Conservation (phyloP, 768 basidiomycete genomes). For the Collybia sp. region DNA sequence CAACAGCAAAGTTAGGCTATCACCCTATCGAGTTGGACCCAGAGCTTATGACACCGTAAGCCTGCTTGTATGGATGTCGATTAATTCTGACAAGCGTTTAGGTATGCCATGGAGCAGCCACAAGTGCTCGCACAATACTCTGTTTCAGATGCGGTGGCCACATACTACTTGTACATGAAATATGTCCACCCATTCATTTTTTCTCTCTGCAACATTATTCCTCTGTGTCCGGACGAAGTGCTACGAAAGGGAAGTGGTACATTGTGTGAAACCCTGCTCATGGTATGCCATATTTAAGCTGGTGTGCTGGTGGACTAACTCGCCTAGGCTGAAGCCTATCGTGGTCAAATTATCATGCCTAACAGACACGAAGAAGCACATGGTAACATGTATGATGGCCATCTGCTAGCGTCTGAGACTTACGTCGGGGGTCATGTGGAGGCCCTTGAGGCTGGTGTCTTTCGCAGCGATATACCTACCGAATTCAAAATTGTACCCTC, state of each 20-base stretch:
- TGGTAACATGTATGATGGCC: slow-evolving; percentile 91
- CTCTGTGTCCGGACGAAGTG: slow-evolving; percentile 94
- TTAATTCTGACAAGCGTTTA: slow-evolving; percentile 22
- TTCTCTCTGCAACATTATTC: slow-evolving; percentile 98
- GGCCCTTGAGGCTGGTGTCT: slow-evolving; percentile 96
- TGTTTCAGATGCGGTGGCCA: slow-evolving; percentile 99
- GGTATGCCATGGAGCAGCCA: slow-evolving; percentile 95
- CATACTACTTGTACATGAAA: slow-evolving; percentile 99
- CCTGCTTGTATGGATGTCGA: slow-evolving; percentile 7
- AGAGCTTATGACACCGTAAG: slow-evolving; percentile 98
- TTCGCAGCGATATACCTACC: slow-evolving; percentile 90
- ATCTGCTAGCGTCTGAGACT: slow-evolving; percentile 94
- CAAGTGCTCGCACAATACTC: slow-evolving; percentile 95
- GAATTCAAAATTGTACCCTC: slow-evolving; percentile 93
- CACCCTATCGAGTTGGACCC: slow-evolving; percentile 97
- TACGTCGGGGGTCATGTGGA: slow-evolving; percentile 99
- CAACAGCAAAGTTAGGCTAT: slow-evolving; percentile 93
- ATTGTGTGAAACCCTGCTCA: slow-evolving; percentile 93
- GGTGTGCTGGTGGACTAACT: slow-evolving; percentile 1
- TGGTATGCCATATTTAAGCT: slow-evolving; percentile 56
- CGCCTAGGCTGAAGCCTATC: slow-evolving; percentile 88
- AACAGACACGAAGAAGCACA: slow-evolving; percentile 94
- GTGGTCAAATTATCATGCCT: slow-evolving; percentile 93
- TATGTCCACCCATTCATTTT: slow-evolving; percentile 99
- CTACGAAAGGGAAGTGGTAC: slow-evolving; percentile 95